phyloP scores from a whole-genome alignment of 441 rosid genomes.

The Codiaeum variegatum region DNA sequence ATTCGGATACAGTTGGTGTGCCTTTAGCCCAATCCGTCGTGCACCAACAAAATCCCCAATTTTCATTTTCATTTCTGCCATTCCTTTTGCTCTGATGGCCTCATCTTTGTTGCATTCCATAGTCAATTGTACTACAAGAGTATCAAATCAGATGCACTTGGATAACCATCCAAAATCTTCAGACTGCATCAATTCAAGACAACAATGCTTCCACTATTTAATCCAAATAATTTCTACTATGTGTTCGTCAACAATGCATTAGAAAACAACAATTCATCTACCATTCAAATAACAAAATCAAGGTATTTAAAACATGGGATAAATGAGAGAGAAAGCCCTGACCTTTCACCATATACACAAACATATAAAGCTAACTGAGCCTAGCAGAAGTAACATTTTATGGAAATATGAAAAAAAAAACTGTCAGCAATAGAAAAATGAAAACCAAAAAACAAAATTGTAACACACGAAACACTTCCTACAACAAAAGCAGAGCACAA shows the following conservation, averaged over 20 bases:
- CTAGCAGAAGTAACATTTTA: background rate
- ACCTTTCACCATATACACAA: background rate
- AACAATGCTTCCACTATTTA: too few species aligned
- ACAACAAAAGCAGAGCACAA: background rate
- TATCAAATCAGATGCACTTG: background rate
- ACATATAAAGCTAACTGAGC: background rate
- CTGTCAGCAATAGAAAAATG: background rate
- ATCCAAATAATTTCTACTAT: background rate
- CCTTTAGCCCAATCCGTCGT: slow-evolving; percentile 54
- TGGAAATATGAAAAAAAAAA: background rate
- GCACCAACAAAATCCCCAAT: slow-evolving; percentile 56
- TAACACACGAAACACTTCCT: too few species aligned
- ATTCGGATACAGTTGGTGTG: slow-evolving; percentile 62
- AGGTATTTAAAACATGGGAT: background rate
- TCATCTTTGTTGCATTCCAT: slow-evolving; percentile 93
- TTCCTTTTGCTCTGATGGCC: slow-evolving; percentile 68
- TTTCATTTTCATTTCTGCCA: slow-evolving; percentile 69
- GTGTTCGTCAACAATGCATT: background rate
- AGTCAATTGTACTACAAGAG: background rate
- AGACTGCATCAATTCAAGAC: slow-evolving; percentile 18
- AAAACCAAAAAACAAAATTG: background rate
- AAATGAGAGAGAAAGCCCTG: background rate
- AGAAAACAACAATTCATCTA: slow-evolving; percentile 1
- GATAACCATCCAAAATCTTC: slow-evolving; percentile 16
- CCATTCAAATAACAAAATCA: slow-evolving; percentile 11